Evolutionary conservation across 768 basidiomycete genomes (phyloP).

Genomic region (Mycena venus): DNA sequence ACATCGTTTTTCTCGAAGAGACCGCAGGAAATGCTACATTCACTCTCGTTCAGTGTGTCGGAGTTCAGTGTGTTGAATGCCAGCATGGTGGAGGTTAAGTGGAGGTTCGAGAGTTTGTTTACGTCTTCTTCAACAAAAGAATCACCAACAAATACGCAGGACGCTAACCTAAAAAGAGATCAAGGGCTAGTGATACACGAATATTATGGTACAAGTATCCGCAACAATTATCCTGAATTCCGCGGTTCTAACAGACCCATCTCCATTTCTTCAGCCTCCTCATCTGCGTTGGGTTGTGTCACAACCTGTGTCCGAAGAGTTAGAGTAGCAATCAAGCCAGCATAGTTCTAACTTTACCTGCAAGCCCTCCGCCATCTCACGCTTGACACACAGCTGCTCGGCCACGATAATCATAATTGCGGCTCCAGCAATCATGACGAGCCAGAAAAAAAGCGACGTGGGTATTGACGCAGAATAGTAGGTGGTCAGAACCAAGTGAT

Average conservation of each 20-base stretch:
- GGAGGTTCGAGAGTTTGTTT: background rate
- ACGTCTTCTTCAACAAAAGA: background rate
- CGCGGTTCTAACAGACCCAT: constrained; percentile 61
- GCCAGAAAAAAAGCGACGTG: constrained; percentile 94
- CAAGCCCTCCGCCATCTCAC: constrained; percentile 92
- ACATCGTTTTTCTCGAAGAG: background rate
- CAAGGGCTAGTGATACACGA: constrained; percentile 15
- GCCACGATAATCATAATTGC: constrained; percentile 83
- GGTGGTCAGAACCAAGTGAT: constrained; percentile 93
- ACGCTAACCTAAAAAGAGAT: background rate
- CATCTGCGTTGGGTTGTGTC: constrained; percentile 50
- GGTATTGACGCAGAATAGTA: constrained; percentile 90
- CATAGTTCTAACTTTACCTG: constrained; percentile 55
- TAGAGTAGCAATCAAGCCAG: background rate
- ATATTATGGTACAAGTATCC: constrained; percentile 10
- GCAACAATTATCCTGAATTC: constrained; percentile 31
- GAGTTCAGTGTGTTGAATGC: background rate
- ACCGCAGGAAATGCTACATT: background rate
- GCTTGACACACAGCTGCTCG: constrained; percentile 91
- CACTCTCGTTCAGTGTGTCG: too few species aligned
- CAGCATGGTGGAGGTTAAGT: background rate
- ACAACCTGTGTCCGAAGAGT: background rate
- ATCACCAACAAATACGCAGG: background rate
- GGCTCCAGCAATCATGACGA: constrained; percentile 78
- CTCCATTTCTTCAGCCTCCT: constrained; percentile 73